phyloP scores from a whole-genome alignment of 2,329 filamentous ascomycete species.

The Ophiostoma ulmi region DNA sequence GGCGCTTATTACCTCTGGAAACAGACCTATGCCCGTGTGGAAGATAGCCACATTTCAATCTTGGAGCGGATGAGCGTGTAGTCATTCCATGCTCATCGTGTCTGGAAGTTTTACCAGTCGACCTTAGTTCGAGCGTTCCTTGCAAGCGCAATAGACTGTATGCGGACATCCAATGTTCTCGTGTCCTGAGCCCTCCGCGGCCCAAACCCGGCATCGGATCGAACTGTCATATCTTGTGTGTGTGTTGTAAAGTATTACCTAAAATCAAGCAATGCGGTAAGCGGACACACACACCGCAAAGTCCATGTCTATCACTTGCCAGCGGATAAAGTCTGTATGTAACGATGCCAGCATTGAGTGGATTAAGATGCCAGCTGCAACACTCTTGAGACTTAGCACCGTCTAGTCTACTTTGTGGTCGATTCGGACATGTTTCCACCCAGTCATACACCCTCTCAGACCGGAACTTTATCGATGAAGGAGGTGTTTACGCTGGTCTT shows the following conservation, averaged over 20 bases:
- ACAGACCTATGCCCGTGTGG: neutral
- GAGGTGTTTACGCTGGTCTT: neutral
- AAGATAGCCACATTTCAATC: neutral
- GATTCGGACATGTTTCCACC: neutral
- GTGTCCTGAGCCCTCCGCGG: neutral
- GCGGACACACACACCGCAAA: neutral
- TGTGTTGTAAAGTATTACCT: neutral
- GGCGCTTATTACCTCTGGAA: neutral
- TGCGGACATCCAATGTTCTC: neutral
- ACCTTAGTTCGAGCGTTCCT: neutral
- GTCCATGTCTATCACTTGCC: neutral
- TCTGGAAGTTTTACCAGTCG: neutral
- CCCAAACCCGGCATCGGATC: neutral
- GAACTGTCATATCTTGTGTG: neutral
- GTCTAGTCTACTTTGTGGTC: neutral
- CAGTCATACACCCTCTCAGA: neutral
- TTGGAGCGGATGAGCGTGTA: neutral
- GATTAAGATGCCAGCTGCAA: neutral
- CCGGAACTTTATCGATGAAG: neutral
- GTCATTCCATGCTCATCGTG: neutral
- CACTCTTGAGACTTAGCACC: neutral
- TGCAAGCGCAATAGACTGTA: neutral
- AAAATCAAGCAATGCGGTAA: neutral
- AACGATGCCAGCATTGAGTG: neutral
- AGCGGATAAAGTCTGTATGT: neutral